phyloP scores from a whole-genome alignment of 805 yeast species.

The fission yeast (Schizosaccharomyces pombe) region ASM294v3 CU329670.1:795501-796000 shows the following conservation, averaged over 20 bases:
- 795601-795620: conserved; percentile 86
- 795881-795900: conserved; percentile 63
- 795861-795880: conserved; percentile 75
- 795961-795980: conserved; percentile 55
- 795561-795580: conserved; percentile 92
- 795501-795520: conserved; percentile 85
- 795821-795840: conserved; percentile 77
- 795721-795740: conserved; percentile 73
- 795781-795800: conserved; percentile 78
- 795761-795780: conserved; percentile 73
- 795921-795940: conserved; percentile 69
- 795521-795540: conserved; percentile 95
- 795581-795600: conserved; percentile 89
- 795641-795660: conserved; percentile 82
- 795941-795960: conserved; percentile 70
- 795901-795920: conserved; percentile 54
- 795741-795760: conserved; percentile 67
- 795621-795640: conserved; percentile 80
- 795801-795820: conserved; percentile 75
- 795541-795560: conserved; percentile 94
- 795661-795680: conserved; percentile 77
- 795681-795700: conserved; percentile 87
- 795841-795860: conserved; percentile 92
- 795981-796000: conserved; percentile 49
- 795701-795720: conserved; percentile 72